Evolutionary conservation across 2,329 filamentous ascomycete genomes (phyloP).

Genomic region (Coniochaeta prunicola): DNA sequence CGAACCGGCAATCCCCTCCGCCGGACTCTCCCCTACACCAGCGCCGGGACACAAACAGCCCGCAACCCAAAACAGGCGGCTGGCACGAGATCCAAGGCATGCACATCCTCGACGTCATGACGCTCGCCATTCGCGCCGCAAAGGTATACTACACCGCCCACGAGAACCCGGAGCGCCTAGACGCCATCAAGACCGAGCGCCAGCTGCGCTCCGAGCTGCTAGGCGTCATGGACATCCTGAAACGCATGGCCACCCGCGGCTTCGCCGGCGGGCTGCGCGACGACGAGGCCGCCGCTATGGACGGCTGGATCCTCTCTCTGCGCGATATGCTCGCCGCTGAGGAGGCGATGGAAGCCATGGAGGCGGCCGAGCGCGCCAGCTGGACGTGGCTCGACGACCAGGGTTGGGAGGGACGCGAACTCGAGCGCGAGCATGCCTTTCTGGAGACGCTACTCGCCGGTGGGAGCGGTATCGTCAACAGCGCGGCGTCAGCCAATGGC

Average conservation of each 20-base stretch:
- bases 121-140: slow-evolving; percentile 88
- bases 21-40: slow-evolving; percentile 7
- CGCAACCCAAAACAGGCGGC: slow-evolving; percentile 37
- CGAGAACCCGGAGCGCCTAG: slow-evolving; percentile 76
- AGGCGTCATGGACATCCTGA: slow-evolving; percentile 81
- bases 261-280: slow-evolving; percentile 76
- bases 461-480: slow-evolving; percentile 10
- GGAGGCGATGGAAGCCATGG: slow-evolving; percentile 66
- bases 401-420: slow-evolving; percentile 64
- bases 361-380: slow-evolving; percentile 59
- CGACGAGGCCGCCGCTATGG: slow-evolving; percentile 70
- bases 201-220: slow-evolving; percentile 78
- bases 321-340: slow-evolving; percentile 70
- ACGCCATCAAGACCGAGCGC: slow-evolving; percentile 81
- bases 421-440: slow-evolving; percentile 75
- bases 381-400: slow-evolving; percentile 74
- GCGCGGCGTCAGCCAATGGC: background rate
- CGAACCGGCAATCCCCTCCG: slow-evolving; percentile 1
- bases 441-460: slow-evolving; percentile 57
- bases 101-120: slow-evolving; percentile 86
- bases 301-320: slow-evolving; percentile 73
- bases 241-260: slow-evolving; percentile 80
- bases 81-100: slow-evolving; percentile 88
- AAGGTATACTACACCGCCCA: slow-evolving; percentile 96
- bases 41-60: slow-evolving; percentile 17